Conservation (phyloP, 139 green algal genomes). For the Chlorella sp. region DNA sequence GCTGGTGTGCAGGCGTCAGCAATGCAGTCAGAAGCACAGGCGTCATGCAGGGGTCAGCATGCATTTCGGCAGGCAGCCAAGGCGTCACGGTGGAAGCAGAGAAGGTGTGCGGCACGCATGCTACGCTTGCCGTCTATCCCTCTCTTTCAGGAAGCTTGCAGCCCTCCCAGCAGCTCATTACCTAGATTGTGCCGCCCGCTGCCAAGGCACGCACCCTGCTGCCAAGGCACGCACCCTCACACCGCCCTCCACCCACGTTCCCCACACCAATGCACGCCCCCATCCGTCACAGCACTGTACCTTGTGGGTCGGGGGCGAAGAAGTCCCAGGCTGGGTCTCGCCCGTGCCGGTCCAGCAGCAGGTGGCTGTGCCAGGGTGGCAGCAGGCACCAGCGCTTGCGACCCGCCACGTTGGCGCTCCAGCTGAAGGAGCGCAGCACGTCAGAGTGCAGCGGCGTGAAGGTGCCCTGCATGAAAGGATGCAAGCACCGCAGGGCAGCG, state of each 20-base stretch:
- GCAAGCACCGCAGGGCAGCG: not conserved
- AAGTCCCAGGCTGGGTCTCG: slow-evolving; percentile 21
- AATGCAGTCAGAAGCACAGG: not conserved
- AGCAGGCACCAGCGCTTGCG: slow-evolving; percentile 83
- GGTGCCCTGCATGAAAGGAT: slow-evolving; percentile 48
- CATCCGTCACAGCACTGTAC: not conserved
- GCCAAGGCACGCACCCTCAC: not conserved
- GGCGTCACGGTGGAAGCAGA: no score
- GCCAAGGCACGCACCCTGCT: not conserved
- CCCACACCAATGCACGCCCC: not conserved
- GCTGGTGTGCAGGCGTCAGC: not conserved
- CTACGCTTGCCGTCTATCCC: no score
- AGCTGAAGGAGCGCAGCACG: slow-evolving; percentile 87
- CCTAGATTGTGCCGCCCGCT: not conserved
- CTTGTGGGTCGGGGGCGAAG: not conserved
- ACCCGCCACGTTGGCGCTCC: slow-evolving; percentile 82
- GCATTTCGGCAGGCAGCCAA: no score
- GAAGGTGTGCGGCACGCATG: no score
- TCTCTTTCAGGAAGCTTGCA: not conserved
- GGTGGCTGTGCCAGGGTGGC: slow-evolving; percentile 43
- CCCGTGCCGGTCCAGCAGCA: slow-evolving; percentile 13
- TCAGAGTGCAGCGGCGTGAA: slow-evolving; percentile 88
- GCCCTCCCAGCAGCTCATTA: not conserved
- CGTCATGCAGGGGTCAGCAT: no score
- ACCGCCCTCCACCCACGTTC: not conserved